These are phyloP conservation scores for Oryza meyeriana DNA, from an alignment of 176 grass and related monocot genomes.

Conservation along the genomic window DNA sequence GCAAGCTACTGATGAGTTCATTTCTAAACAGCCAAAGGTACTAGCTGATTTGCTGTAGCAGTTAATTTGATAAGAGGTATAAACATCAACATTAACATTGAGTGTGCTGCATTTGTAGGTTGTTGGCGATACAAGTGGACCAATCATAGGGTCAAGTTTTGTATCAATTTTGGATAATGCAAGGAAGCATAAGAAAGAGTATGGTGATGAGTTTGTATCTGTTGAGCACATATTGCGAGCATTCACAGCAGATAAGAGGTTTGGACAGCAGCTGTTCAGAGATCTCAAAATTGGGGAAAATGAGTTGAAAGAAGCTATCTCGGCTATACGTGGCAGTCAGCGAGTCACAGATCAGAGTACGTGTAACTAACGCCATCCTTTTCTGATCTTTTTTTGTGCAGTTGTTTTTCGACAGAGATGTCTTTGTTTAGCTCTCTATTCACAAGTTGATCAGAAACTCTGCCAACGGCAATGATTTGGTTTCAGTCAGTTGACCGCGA, in stretches of 20 bases:
- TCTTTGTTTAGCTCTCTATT: background rate
- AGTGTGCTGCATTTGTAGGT: slow-evolving; percentile 50
- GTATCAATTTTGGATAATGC: slow-evolving; percentile 69
- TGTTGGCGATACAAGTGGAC: slow-evolving; percentile 67
- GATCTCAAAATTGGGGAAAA: slow-evolving; percentile 75
- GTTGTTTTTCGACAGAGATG: background rate
- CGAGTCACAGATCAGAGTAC: slow-evolving; percentile 98
- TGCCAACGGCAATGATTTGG: background rate
- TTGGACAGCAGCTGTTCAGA: slow-evolving; percentile 80
- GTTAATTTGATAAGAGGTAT: background rate
- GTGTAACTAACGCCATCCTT: slow-evolving; percentile 7
- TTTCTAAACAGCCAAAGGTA: slow-evolving; percentile 81
- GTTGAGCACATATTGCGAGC: slow-evolving; percentile 80
- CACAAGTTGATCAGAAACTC: slow-evolving; percentile 1
- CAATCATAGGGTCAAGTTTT: slow-evolving; percentile 72
- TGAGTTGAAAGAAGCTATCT: slow-evolving; percentile 70
- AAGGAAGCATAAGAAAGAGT: slow-evolving; percentile 78
- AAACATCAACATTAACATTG: background rate
- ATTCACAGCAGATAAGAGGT: slow-evolving; percentile 80
- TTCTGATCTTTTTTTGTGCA: background rate
- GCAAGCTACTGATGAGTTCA: slow-evolving; percentile 80
- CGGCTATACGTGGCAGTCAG: slow-evolving; percentile 73
- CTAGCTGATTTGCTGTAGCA: background rate
- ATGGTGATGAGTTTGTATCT: slow-evolving; percentile 84
- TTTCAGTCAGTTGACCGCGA: background rate